Evolutionary conservation across 2,329 filamentous ascomycete species (phyloP), one percentile per base, ranked within the genome.

Genomic region (Thelonectria rubi): DNA sequence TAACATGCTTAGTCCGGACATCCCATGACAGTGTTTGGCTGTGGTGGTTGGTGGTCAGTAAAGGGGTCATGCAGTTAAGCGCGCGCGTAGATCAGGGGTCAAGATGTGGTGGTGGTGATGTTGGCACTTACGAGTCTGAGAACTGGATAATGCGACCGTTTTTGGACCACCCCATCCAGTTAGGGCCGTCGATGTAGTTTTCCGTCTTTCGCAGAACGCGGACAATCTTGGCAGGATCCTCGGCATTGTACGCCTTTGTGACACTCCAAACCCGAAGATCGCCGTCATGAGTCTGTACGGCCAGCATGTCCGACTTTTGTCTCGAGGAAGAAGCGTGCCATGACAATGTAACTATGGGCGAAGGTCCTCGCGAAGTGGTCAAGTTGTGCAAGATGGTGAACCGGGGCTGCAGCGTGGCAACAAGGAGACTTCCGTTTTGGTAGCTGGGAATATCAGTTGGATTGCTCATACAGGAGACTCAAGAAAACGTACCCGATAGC

Each of bases 121-220:
- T 58, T 32, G 45, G 42, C 56, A 87, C 92, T 81, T 83, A 97
- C 94, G 90, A 88, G 78, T 97, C 93, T 5, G 92, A 91, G 77
- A 89, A 94, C 78, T 99, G 95, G 65, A 99, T 88, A 67, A 99
- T 93, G 68, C 94, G 91, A 40, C 95, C 95, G 80, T 97, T 98
- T 79, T 97, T 98, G 0, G 95, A 98, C 95, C 95, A 99, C 18
- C 89, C 91, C 83, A 97, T 94, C 95, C 95, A 99, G 75, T 97
- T 97, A 39, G 92, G 90, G 1, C 93, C 93, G 3, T 87, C 80
- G 34, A 87, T 81, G 67, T 86, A 88, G 66, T 88, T 88, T 63
- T 97, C 93, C 8, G 88, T 88, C 70, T 91, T 86, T 75, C 92
- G 94, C 50, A 99, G 80, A 26, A 96, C 89, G 64, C 95, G 86